phyloP scores from a whole-genome alignment of 495 filamentous ascomycete genomes.

The Usnea hakonensis region DNA sequence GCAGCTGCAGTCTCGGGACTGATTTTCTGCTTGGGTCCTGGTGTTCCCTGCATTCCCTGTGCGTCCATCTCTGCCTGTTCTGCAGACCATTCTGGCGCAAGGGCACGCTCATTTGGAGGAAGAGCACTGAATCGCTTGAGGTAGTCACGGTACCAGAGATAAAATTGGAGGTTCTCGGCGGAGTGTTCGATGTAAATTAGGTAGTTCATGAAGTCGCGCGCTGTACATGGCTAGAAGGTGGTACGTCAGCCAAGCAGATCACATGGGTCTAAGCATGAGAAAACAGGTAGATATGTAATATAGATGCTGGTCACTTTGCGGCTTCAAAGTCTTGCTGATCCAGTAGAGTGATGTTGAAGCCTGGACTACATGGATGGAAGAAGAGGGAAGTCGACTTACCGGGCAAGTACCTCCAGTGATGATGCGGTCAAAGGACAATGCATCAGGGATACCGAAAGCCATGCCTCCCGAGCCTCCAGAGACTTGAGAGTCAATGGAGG shows the following conservation, averaged over 20 bases:
- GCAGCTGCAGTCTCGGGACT: slow-evolving; percentile 34
- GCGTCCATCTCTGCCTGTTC: slow-evolving; percentile 46
- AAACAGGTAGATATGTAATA: not conserved
- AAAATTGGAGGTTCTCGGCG: slow-evolving; percentile 76
- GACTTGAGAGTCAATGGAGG: slow-evolving; percentile 21
- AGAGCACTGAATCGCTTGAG: slow-evolving; percentile 49
- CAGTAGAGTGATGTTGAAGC: not conserved
- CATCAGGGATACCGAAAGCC: slow-evolving; percentile 52
- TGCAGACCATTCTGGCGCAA: slow-evolving; percentile 56
- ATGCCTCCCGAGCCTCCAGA: slow-evolving; percentile 8
- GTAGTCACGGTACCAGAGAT: slow-evolving; percentile 66
- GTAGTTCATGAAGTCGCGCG: slow-evolving; percentile 76
- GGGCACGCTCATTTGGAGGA: slow-evolving; percentile 40
- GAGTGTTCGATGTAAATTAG: slow-evolving; percentile 64
- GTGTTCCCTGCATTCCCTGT: slow-evolving; percentile 19
- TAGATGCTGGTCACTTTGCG: not conserved
- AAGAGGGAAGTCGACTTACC: slow-evolving; percentile 42
- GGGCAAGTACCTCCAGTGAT: slow-evolving; percentile 66
- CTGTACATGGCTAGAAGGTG: slow-evolving; percentile 55
- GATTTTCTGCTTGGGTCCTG: slow-evolving; percentile 25
- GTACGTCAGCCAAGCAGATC: slow-evolving; percentile 4
- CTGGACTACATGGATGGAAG: not conserved
- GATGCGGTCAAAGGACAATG: slow-evolving; percentile 64
- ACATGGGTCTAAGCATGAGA: not conserved
- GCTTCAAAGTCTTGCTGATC: slow-evolving; percentile 2